These are phyloP conservation scores for Cucumis variabilis DNA, from an alignment of 331 rosid genomes.

Conservation along the genomic window DNA sequence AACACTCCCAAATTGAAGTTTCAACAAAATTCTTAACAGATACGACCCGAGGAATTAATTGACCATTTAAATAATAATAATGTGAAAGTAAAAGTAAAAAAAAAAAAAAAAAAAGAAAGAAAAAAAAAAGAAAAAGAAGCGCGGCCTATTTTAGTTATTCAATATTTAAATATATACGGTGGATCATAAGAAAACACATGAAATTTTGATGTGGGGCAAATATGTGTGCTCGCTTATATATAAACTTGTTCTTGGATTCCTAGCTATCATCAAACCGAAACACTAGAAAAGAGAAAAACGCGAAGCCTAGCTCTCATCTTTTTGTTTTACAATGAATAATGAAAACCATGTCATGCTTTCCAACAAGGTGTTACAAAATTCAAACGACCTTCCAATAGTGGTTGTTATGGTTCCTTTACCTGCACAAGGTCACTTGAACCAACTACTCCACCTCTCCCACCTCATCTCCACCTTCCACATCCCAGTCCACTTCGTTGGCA, in stretches of 20 bases:
- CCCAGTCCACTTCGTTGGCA: conserved; percentile 68
- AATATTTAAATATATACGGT: neutral
- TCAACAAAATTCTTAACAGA: too few relatives aligned
- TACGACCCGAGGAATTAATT: neutral
- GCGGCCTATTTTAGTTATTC: neutral
- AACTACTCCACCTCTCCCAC: conserved; percentile 81
- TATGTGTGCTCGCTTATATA: too few relatives aligned
- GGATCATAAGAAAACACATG: neutral
- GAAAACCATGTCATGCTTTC: neutral
- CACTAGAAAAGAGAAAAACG: neutral
- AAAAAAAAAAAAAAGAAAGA: too few relatives aligned
- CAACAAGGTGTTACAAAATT: neutral
- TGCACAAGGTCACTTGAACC: conserved; percentile 92
- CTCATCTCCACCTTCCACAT: conserved; percentile 49
- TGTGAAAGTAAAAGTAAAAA: too few relatives aligned
- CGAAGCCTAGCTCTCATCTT: neutral
- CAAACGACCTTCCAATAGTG: conserved; percentile 39
- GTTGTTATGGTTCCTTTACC: conserved; percentile 81
- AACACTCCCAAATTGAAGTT: too few relatives aligned
- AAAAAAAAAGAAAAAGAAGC: too few relatives aligned
- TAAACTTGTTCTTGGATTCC: neutral
- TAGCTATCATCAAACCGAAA: neutral
- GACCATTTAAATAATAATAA: neutral
- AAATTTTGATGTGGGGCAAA: neutral
- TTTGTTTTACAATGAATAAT: neutral